These are phyloP conservation scores for Ogataea polymorpha DNA, from an alignment of 805 yeast genomes.

Conservation along the genomic window DNA sequence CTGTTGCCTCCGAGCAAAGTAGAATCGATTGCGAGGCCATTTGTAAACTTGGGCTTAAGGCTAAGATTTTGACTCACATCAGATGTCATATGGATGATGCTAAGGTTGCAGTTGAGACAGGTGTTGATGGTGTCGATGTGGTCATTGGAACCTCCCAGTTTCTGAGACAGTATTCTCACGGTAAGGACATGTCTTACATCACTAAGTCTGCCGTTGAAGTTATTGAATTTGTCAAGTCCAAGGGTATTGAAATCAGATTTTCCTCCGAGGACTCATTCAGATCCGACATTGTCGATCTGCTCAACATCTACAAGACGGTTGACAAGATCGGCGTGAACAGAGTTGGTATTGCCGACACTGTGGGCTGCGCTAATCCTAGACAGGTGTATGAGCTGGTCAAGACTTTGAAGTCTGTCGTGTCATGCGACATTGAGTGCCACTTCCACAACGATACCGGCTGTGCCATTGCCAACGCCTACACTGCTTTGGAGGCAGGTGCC, in stretches of 20 bases:
- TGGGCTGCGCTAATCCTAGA: slow-evolving; percentile 63
- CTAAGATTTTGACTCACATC: slow-evolving; percentile 53
- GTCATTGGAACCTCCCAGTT: slow-evolving; percentile 60
- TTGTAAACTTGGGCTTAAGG: slow-evolving; percentile 54
- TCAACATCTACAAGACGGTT: slow-evolving; percentile 57
- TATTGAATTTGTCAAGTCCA: slow-evolving; percentile 57
- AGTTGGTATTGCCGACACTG: slow-evolving; percentile 64
- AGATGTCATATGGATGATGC: slow-evolving; percentile 65
- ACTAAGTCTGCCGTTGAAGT: slow-evolving; percentile 57
- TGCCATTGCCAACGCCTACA: slow-evolving; percentile 61
- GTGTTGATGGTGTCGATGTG: slow-evolving; percentile 61
- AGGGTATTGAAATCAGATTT: slow-evolving; percentile 58
- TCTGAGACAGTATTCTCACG: slow-evolving; percentile 54
- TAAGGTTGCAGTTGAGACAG: slow-evolving; percentile 57
- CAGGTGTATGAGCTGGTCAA: slow-evolving; percentile 59
- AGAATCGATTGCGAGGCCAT: slow-evolving; percentile 57
- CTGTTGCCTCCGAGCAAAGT: slow-evolving; percentile 57
- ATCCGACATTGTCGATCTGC: slow-evolving; percentile 56
- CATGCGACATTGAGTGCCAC: slow-evolving; percentile 59
- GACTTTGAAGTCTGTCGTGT: slow-evolving; percentile 54
- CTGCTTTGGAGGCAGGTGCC: slow-evolving; percentile 63
- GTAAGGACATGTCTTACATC: slow-evolving; percentile 59
- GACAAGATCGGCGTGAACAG: slow-evolving; percentile 60
- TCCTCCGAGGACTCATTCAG: slow-evolving; percentile 59
- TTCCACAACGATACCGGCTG: slow-evolving; percentile 65